Evolutionary conservation across 352 stramenopile genomes (phyloP), one percentile per base, ranked within the genome.

Genomic region (Phytophthora crassamura): DNA sequence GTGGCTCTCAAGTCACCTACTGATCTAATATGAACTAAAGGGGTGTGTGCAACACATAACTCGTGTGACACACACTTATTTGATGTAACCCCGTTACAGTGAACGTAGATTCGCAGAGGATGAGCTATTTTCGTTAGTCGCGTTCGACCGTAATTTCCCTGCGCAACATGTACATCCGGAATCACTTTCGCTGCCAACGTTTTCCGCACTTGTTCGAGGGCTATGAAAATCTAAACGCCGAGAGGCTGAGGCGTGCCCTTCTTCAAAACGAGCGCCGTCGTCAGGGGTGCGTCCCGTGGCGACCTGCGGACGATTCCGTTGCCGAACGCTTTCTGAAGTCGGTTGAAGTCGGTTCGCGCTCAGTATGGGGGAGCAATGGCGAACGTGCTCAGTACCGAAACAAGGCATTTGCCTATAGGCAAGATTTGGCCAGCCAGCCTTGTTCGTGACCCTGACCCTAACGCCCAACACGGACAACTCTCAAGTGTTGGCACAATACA

Each of bases 51-150:
- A n/a, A n/a, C n/a, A n/a, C n/a, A n/a, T n/a, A n/a, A n/a, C n/a
- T n/a, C n/a, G n/a, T n/a, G n/a, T n/a, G n/a, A n/a, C n/a, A n/a
- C n/a, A n/a, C n/a, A n/a, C n/a, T n/a, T n/a, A n/a, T n/a, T n/a
- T n/a, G n/a, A n/a, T n/a, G n/a, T n/a, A n/a, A n/a, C n/a, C n/a
- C n/a, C n/a, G n/a, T n/a, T n/a, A n/a, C n/a, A 68, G 59, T 20
- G 10, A n/a, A 7, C 59, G 59, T 1, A 34, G 35, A 15, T 68
- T 68, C 46, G 59, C 51, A 7, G 50, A 68, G 18, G 35, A 68
- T 42, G 50, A 62, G 43, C 35, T 61, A 30, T 68, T 68, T 41
- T 30, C 34, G 25, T 42, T 68, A 43, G 28, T 56, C 2, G 54
- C 33, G 6, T 68, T 68, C 30, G 51, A 62, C 28, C 22, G 35